Percentiles rank a stretch among this genome's conserved stretches.
Evolutionary conservation across 805 yeast genomes (phyloP).

Genomic region (Hanseniaspora nectarophila): DNA sequence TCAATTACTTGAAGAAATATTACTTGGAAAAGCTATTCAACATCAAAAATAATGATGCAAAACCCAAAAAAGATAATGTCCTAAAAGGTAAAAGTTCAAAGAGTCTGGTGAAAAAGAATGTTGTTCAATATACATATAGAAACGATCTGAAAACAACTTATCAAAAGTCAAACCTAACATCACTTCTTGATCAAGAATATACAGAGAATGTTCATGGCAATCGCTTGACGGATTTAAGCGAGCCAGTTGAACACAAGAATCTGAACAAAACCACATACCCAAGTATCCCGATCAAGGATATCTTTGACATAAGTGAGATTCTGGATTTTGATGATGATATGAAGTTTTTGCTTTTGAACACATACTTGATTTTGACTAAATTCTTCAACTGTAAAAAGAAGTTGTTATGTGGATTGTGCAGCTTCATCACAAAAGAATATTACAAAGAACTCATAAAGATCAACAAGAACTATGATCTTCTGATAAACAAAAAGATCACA

Average conservation of each 20-base stretch:
- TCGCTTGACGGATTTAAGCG: not conserved
- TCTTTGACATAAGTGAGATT: slow-evolving; percentile 2
- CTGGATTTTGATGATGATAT: slow-evolving; percentile 12
- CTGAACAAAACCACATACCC: not conserved
- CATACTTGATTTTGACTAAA: not conserved
- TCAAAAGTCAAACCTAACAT: not conserved
- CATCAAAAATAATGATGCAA: not conserved
- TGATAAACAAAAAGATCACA: slow-evolving; percentile 1
- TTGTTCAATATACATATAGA: not conserved
- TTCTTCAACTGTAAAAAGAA: slow-evolving; percentile 11
- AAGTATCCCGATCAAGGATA: slow-evolving; percentile 4
- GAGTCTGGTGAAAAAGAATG: not conserved
- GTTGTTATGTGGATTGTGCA: slow-evolving; percentile 1
- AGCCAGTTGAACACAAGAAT: not conserved
- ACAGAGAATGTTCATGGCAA: not conserved
- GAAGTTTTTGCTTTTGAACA: slow-evolving; percentile 1
- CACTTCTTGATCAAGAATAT: not conserved
- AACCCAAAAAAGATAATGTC: not conserved
- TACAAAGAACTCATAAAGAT: not conserved
- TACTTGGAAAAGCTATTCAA: slow-evolving; percentile 1
- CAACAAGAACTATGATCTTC: not conserved
- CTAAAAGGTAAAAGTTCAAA: slow-evolving; percentile 4
- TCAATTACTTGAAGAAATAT: slow-evolving; percentile 4
- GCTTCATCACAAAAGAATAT: not conserved
- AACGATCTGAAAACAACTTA: not conserved